Percentiles rank a stretch among this genome's conserved stretches.
phyloP scores from a whole-genome alignment of 1,284 basidiomycete species.

The Cutaneotrichosporon daszewskae region DNA sequence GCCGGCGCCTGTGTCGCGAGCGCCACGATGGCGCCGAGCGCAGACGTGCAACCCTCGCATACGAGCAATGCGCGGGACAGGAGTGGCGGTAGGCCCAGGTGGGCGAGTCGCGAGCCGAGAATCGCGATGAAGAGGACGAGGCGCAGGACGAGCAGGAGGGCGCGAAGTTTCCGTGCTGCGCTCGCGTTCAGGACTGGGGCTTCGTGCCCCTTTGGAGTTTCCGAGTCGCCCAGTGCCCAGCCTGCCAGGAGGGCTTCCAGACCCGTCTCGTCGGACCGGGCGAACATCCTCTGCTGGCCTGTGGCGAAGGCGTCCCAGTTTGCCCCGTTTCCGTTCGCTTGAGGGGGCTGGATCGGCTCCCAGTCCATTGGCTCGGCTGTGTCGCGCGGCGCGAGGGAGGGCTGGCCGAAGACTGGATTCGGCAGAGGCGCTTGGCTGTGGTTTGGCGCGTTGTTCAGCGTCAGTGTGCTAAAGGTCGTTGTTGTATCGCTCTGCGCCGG shows the following conservation, averaged over 20 bases:
- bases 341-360: conserved; percentile 28
- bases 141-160: conserved; percentile 4
- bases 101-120: neutral
- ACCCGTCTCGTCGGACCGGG: conserved; percentile 34
- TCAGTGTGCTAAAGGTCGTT: neutral
- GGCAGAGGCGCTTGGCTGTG: neutral
- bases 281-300: conserved; percentile 39
- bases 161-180: conserved; percentile 1
- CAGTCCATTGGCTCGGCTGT: conserved; percentile 39
- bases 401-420: conserved; percentile 30
- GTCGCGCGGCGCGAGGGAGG: conserved; percentile 17
- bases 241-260: conserved; percentile 35
- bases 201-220: neutral
- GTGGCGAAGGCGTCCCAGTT: conserved; percentile 40
- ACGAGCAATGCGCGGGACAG: conserved; percentile 8
- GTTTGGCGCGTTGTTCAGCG: neutral
- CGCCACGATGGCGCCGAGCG: conserved; percentile 3
- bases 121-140: neutral
- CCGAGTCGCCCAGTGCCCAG: conserved; percentile 29
- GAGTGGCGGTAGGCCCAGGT: neutral
- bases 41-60: conserved; percentile 3
- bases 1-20: conserved; percentile 2
- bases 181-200: neutral
- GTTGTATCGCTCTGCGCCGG: neutral
- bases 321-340: conserved; percentile 6